A percentile compares a stretch with the other conserved stretches of the same genome.
phyloP scores from a whole-genome alignment of 73 alveolate genomes.

The Symbiodinium natans region DNA sequence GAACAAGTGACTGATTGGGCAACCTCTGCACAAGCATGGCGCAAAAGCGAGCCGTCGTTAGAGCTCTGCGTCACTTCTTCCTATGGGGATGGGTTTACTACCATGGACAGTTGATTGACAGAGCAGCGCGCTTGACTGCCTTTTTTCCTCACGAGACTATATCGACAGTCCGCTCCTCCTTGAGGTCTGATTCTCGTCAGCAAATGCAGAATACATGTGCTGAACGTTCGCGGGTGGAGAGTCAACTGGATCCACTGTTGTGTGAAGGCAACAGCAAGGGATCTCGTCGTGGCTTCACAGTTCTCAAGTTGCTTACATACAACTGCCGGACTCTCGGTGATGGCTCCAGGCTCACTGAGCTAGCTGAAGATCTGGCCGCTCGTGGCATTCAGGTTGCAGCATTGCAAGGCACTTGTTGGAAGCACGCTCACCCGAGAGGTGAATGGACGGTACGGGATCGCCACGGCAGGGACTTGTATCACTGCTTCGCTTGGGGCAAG shows the following conservation, averaged over 20 bases:
- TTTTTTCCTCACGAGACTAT: background rate
- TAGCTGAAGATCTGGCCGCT: constrained; percentile 31
- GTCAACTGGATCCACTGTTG: background rate
- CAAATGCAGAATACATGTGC: background rate
- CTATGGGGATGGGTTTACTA: background rate
- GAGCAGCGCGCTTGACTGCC: background rate
- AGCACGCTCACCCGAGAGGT: background rate
- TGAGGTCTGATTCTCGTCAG: background rate
- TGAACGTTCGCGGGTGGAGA: background rate
- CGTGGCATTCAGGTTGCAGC: constrained; percentile 36
- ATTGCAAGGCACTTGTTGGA: constrained; percentile 58
- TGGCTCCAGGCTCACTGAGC: background rate
- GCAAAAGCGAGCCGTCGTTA: background rate
- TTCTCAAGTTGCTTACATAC: constrained; percentile 11
- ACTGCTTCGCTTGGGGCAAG: constrained; percentile 7
- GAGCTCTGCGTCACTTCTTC: background rate
- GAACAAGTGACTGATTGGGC: background rate
- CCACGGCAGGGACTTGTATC: background rate
- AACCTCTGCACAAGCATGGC: background rate
- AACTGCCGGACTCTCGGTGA: constrained; percentile 27
- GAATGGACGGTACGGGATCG: constrained; percentile 38
- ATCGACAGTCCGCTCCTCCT: background rate
- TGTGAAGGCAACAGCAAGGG: background rate
- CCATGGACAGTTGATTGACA: background rate
- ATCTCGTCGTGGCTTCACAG: background rate